Conservation (phyloP, 208 protist species). For the Crithidia sp. region DNA sequence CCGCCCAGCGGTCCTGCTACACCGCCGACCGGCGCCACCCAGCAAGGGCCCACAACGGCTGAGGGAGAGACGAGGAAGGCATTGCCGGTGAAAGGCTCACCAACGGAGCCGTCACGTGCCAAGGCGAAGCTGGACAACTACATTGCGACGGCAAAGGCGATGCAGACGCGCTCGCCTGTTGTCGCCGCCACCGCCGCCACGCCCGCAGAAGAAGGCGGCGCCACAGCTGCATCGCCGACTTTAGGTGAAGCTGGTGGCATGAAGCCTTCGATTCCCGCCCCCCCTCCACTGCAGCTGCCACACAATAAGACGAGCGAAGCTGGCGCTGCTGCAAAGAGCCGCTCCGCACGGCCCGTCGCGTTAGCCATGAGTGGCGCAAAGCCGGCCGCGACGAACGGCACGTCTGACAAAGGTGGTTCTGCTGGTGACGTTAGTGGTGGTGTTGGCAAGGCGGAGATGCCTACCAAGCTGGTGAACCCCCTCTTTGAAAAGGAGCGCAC, state of each 20-base stretch:
- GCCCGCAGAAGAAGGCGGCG: not conserved
- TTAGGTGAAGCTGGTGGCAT: not conserved
- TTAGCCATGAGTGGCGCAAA: too few species aligned
- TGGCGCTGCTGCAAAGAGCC: too few species aligned
- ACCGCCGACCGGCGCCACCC: too few species aligned
- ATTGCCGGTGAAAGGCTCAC: not conserved
- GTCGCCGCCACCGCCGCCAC: too few species aligned
- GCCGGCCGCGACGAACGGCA: too few species aligned
- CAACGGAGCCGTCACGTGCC: conserved; percentile 7
- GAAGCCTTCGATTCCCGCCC: conserved; percentile 4
- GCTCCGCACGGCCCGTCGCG: too few species aligned
- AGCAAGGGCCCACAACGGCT: too few species aligned
- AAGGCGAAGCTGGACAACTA: conserved; percentile 15
- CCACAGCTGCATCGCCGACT: not conserved
- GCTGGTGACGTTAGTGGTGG: too few species aligned
- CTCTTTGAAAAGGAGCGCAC: not conserved
- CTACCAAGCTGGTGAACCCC: not conserved
- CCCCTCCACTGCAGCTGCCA: conserved; percentile 3
- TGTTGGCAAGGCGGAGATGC: too few species aligned
- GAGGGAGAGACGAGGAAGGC: not conserved
- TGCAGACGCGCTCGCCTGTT: not conserved
- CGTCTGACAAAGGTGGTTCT: too few species aligned
- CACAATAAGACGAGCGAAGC: too few species aligned
- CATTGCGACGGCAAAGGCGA: conserved; percentile 7
- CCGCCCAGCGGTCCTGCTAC: too few species aligned